A percentile compares a stretch with the other conserved stretches of the same genome.
phyloP scores from a whole-genome alignment of 352 stramenopile genomes.

The Pythium insidiosum region DNA sequence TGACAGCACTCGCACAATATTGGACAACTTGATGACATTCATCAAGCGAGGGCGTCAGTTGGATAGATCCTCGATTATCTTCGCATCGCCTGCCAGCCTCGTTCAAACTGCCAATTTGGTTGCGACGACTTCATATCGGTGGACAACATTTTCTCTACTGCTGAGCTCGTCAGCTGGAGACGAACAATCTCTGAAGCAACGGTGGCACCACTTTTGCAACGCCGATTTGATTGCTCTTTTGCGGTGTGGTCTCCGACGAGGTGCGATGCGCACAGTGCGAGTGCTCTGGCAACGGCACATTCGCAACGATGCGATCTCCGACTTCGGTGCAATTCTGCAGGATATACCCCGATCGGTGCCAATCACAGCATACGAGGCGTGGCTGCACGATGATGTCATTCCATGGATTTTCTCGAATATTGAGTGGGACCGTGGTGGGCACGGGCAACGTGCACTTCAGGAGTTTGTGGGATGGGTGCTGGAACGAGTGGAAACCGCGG shows the following conservation, averaged over 20 bases:
- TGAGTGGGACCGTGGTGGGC: slow-evolving; percentile 7
- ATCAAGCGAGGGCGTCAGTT: slow-evolving; percentile 7
- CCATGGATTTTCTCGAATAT: slow-evolving; percentile 24
- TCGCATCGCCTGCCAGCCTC: not conserved
- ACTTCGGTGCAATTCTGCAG: slow-evolving; percentile 28
- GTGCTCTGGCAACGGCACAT: slow-evolving; percentile 52
- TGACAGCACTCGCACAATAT: slow-evolving; percentile 12
- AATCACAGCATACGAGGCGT: slow-evolving; percentile 35
- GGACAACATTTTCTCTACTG: slow-evolving; percentile 67
- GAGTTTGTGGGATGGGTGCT: slow-evolving; percentile 9
- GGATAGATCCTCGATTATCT: not conserved
- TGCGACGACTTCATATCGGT: slow-evolving; percentile 32
- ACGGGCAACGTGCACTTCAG: not conserved
- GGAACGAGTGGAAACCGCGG: slow-evolving; percentile 2
- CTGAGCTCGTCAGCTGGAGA: slow-evolving; percentile 11
- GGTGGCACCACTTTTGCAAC: slow-evolving; percentile 31
- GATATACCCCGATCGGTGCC: slow-evolving; percentile 29
- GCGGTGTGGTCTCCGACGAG: slow-evolving; percentile 31
- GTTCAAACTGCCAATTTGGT: too few relatives aligned
- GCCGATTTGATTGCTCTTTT: slow-evolving; percentile 28
- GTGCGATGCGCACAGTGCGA: slow-evolving; percentile 38
- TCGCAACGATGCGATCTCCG: slow-evolving; percentile 19
- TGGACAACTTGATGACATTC: slow-evolving; percentile 12
- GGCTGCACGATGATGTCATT: slow-evolving; percentile 46
- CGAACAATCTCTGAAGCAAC: slow-evolving; percentile 5